Conservation (phyloP, 345 rosid species). For the Eucalyptus cloeziana region DNA sequence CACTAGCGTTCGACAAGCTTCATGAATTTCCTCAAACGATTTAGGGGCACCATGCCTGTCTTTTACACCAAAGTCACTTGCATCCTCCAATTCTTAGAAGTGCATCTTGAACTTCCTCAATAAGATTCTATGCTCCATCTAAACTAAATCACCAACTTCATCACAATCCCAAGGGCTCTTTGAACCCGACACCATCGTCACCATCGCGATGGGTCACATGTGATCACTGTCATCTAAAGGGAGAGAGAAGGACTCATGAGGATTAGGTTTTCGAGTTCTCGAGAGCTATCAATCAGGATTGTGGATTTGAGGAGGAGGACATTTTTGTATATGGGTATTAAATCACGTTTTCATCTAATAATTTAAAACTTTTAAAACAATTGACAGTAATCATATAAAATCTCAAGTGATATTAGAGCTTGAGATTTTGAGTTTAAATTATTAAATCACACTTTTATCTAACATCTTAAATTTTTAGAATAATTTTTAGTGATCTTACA, state of each 20-base stretch:
- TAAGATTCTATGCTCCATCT: neutral
- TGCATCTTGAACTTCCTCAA: neutral
- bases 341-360: accelerated
- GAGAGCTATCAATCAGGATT: accelerated
- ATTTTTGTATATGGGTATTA: neutral
- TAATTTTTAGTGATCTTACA: accelerated
- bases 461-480: accelerated
- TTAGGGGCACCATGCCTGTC: neutral
- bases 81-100: neutral
- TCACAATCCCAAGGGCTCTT: neutral
- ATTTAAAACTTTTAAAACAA: no score
- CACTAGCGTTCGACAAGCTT: neutral
- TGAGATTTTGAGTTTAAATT: accelerated
- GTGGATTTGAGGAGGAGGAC: neutral
- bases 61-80: neutral
- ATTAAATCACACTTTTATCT: accelerated
- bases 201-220: neutral
- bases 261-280: neutral
- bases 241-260: neutral
- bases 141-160: neutral
- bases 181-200: neutral
- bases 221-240: accelerated
- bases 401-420: accelerated
- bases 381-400: accelerated
- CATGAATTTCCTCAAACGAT: neutral